These are phyloP conservation scores for Juncus effusus DNA, from an alignment of 176 grass and related monocot species.

Conservation along the genomic window DNA sequence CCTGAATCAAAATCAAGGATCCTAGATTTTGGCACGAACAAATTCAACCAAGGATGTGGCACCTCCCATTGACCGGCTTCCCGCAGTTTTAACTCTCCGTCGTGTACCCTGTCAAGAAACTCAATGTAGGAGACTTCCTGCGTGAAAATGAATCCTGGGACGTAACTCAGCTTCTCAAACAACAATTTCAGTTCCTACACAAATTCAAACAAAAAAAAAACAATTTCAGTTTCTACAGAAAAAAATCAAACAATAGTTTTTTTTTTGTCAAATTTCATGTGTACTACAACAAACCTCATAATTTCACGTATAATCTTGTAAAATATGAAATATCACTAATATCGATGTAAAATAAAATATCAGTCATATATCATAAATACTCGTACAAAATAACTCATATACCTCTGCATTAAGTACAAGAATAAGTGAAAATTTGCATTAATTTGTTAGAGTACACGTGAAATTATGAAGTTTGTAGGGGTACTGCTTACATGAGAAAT, in stretches of 20 bases:
- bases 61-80: constrained; percentile 48
- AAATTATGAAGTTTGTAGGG: too few species aligned
- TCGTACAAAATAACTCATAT: too few species aligned
- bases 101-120: constrained; percentile 54
- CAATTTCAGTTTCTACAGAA: too few species aligned
- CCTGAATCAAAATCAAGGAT: constrained; percentile 50
- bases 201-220: not conserved
- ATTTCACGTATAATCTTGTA: too few species aligned
- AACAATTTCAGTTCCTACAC: constrained; percentile 39
- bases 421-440: too few species aligned
- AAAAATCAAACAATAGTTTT: not conserved
- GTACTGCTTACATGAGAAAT: too few species aligned
- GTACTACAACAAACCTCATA: not conserved
- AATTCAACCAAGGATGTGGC: constrained; percentile 77
- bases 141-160: constrained; percentile 41
- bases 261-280: not conserved
- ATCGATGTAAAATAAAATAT: too few species aligned
- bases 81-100: constrained; percentile 52
- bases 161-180: constrained; percentile 39
- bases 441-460: too few species aligned
- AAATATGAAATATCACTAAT: too few species aligned
- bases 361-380: too few species aligned
- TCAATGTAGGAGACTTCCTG: constrained; percentile 47
- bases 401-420: too few species aligned
- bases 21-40: constrained; percentile 61